A percentile compares a stretch with the other conserved stretches of the same genome.
Evolutionary conservation across 208 protist genomes (phyloP).

Genomic region (Trypanosoma avium): DNA sequence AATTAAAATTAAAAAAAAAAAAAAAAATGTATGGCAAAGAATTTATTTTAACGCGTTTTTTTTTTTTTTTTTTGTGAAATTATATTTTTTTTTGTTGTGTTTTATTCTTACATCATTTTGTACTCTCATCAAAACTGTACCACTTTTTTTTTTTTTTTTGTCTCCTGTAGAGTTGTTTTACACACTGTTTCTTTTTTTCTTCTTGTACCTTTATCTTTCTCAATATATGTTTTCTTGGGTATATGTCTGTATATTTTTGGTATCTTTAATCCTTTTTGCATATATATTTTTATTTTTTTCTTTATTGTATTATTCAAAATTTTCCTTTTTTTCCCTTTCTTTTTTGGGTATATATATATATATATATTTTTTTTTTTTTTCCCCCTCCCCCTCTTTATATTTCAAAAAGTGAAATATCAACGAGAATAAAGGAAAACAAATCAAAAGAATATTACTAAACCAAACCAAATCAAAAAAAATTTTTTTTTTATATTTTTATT

Average conservation of each 20-base stretch:
- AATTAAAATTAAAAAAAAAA: background rate
- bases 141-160: too few species aligned
- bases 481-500: conserved; percentile 7
- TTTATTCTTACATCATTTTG: too few species aligned
- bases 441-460: background rate
- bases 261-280: too few species aligned
- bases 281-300: too few species aligned
- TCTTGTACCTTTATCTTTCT: too few species aligned
- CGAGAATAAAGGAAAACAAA: background rate
- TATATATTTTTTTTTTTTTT: conserved; percentile 1
- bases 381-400: background rate
- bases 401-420: background rate
- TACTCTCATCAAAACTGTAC: too few species aligned
- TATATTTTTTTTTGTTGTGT: background rate
- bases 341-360: background rate
- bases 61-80: background rate
- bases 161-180: too few species aligned
- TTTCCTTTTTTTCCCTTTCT: background rate
- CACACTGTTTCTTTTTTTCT: too few species aligned
- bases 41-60: background rate
- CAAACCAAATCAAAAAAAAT: background rate
- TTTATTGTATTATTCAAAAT: background rate
- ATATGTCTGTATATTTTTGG: too few species aligned
- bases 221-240: too few species aligned
- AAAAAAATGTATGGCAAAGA: background rate